A percentile compares a stretch with the other conserved stretches of the same genome.
Conservation (phyloP, 2,329 filamentous ascomycete genomes). For the Fusarium pseudocircinatum region DNA sequence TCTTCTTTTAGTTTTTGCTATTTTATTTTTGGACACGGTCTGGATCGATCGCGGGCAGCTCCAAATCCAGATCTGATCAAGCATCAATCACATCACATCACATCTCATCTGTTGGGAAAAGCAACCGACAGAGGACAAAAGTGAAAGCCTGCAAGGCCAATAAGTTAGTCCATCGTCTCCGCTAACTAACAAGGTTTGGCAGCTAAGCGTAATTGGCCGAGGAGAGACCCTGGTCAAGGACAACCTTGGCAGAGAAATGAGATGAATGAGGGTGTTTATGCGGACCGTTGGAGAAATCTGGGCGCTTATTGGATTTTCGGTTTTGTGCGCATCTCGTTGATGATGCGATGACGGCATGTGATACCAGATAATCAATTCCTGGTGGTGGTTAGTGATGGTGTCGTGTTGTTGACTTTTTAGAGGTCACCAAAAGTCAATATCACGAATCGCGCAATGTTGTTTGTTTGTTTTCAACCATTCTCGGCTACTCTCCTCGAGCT, state of each 20-base stretch:
- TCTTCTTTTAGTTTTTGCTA: background rate
- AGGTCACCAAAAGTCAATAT: constrained; percentile 22
- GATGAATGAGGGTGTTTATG: constrained; percentile 33
- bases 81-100: background rate
- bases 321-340: background rate
- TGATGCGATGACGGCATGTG: constrained; percentile 34
- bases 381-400: background rate
- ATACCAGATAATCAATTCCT: constrained; percentile 2
- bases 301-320: background rate
- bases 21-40: constrained; percentile 28
- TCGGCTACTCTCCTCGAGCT: background rate
- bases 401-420: background rate
- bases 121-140: background rate
- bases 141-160: background rate
- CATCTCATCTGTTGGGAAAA: constrained; percentile 8
- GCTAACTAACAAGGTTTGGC: constrained; percentile 9
- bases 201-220: constrained; percentile 31
- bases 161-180: background rate
- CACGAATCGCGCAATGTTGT: constrained; percentile 16
- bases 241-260: constrained; percentile 37
- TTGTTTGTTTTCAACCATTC: constrained; percentile 20
- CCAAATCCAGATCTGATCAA: constrained; percentile 22
- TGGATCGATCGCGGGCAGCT: constrained; percentile 27
- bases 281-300: constrained; percentile 3
- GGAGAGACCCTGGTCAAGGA: constrained; percentile 19